phyloP scores from a whole-genome alignment of 2,329 filamentous ascomycete genomes.

The Rachicladosporium sp. region DNA sequence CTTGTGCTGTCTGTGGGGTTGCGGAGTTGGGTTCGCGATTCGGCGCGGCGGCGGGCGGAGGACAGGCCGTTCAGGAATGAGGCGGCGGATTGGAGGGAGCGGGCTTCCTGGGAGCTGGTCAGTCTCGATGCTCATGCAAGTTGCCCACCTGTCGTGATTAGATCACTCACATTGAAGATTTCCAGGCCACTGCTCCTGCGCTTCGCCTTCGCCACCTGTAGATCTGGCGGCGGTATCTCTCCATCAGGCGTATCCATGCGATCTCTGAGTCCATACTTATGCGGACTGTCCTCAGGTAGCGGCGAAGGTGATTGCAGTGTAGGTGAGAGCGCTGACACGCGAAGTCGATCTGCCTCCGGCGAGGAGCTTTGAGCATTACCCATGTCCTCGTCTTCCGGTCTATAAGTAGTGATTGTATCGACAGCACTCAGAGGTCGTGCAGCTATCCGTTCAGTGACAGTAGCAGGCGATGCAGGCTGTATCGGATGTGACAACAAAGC shows the following conservation, averaged over 20 bases:
- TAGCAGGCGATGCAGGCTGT: constrained; percentile 15
- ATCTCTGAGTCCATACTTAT: constrained; percentile 23
- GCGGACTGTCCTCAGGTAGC: constrained; percentile 23
- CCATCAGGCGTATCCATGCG: constrained; percentile 20
- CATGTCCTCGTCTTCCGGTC: no score
- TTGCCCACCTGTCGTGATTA: neutral
- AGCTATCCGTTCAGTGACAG: constrained; percentile 13
- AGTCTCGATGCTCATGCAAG: no score
- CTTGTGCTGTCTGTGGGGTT: constrained; percentile 3
- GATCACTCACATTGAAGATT: constrained; percentile 21
- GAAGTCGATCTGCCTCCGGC: neutral
- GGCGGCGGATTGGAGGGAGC: constrained; percentile 20
- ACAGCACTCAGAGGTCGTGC: constrained; percentile 14
- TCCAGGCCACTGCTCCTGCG: constrained; percentile 21
- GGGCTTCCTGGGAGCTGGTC: constrained; percentile 16
- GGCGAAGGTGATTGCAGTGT: constrained; percentile 21
- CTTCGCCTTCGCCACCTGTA: constrained; percentile 14
- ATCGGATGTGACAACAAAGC: constrained; percentile 3
- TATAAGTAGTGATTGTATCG: constrained; percentile 11
- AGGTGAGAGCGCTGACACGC: constrained; percentile 15
- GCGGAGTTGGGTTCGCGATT: constrained; percentile 12
- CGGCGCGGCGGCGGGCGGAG: constrained; percentile 20
- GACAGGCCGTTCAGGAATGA: constrained; percentile 23
- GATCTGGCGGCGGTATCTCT: constrained; percentile 11
- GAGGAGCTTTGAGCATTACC: no score